These are phyloP conservation scores for Silene conica DNA, from an alignment of 148 eudicot species.

Conservation along the genomic window DNA sequence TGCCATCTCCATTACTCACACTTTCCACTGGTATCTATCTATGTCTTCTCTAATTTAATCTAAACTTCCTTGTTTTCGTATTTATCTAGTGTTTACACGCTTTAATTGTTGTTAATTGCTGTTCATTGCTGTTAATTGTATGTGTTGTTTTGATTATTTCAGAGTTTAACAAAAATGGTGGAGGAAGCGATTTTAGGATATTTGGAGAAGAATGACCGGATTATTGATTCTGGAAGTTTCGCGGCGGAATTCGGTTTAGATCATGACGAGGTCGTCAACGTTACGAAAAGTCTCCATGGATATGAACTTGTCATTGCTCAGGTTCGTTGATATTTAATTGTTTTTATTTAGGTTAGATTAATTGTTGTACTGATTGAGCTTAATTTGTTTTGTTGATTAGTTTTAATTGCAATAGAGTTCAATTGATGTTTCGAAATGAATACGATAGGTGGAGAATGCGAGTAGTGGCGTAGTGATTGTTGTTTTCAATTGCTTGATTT, in stretches of 20 bases:
- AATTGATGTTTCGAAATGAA: no score
- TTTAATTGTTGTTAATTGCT: no score
- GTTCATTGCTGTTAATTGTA: no score
- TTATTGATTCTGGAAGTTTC: conserved; percentile 65
- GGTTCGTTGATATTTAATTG: conserved; percentile 30
- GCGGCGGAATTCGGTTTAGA: conserved; percentile 46
- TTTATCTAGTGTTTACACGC: no score
- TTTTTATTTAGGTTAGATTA: background rate
- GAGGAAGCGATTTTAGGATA: conserved; percentile 69
- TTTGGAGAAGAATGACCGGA: conserved; percentile 58
- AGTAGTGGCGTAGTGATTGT: no score
- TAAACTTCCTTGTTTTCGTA: no score
- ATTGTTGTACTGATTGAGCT: background rate
- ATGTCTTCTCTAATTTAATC: no score
- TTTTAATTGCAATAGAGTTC: no score
- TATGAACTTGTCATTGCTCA: conserved; percentile 57
- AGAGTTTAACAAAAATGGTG: conserved; percentile 37
- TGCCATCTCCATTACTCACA: no score
- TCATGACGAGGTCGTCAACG: conserved; percentile 71
- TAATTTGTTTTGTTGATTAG: no score
- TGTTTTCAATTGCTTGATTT: background rate
- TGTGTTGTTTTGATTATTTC: background rate
- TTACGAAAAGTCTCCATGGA: conserved; percentile 67
- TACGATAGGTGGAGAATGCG: no score
- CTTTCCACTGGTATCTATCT: no score